Evolutionary conservation across 345 rosid species (phyloP).

Genomic region (Lepidium sativum): DNA sequence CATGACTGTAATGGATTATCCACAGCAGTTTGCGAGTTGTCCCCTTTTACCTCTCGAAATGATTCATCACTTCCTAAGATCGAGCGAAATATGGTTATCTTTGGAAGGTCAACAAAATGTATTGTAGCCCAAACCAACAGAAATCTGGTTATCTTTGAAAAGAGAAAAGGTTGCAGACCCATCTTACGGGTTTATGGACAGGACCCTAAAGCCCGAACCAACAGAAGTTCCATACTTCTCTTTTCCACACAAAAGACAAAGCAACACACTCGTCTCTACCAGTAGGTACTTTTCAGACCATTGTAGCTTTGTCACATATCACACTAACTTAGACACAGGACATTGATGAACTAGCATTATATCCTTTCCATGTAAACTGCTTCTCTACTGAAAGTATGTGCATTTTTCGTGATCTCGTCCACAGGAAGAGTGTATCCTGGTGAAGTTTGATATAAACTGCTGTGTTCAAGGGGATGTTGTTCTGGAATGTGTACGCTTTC

Average conservation of each 20-base stretch:
- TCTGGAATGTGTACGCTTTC: no score
- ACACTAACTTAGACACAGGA: not conserved
- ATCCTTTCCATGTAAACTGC: not conserved
- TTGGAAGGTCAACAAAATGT: conserved; percentile 89
- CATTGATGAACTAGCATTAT: not conserved
- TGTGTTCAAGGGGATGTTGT: no score
- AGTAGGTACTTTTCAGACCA: conserved; percentile 44
- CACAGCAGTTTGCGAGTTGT: conserved; percentile 75
- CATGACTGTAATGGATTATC: conserved; percentile 97
- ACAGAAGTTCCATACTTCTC: conserved; percentile 79
- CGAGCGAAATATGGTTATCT: conserved; percentile 87
- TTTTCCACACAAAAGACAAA: conserved; percentile 60
- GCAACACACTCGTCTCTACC: conserved; percentile 52
- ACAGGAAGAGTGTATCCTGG: conserved; percentile 79
- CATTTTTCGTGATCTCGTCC: not conserved
- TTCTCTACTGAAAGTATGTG: not conserved
- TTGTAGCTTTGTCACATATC: conserved; percentile 3
- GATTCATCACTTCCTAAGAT: conserved; percentile 81
- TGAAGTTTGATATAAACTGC: conserved; percentile 72
- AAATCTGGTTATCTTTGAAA: conserved; percentile 62
- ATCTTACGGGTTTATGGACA: conserved; percentile 80
- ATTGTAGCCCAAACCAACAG: conserved; percentile 82
- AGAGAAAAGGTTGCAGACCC: conserved; percentile 78
- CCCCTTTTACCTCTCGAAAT: conserved; percentile 80
- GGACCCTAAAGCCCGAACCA: conserved; percentile 61